Evolutionary conservation across 257 asterid species (phyloP).

Genomic region (Cinchona pubescens): DNA sequence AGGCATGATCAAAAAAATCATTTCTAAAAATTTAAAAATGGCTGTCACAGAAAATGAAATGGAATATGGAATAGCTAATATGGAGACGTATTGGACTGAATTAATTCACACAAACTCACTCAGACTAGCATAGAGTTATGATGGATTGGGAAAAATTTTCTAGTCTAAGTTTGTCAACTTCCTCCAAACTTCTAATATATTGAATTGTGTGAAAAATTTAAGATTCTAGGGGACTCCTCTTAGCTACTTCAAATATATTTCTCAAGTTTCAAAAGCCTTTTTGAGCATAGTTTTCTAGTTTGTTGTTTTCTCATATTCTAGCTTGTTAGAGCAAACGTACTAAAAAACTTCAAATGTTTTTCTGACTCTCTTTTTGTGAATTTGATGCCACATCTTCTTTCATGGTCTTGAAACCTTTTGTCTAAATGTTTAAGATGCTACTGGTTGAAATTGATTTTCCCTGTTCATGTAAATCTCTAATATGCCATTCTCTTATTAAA

Average conservation of each 20-base stretch:
- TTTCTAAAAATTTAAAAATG: too few relatives aligned
- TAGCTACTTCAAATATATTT: background rate
- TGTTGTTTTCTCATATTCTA: too few relatives aligned
- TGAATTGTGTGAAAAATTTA: too few relatives aligned
- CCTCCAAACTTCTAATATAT: background rate
- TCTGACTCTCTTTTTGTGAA: background rate
- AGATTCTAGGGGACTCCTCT: too few relatives aligned
- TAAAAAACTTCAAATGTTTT: background rate
- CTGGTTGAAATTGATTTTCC: background rate
- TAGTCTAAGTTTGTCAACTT: background rate
- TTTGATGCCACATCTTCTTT: background rate
- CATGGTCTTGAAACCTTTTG: background rate
- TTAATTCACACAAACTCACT: too few relatives aligned
- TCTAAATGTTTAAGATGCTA: background rate
- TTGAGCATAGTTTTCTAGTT: too few relatives aligned
- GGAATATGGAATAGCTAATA: background rate
- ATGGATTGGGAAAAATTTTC: background rate
- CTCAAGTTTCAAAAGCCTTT: background rate
- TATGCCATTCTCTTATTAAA: background rate
- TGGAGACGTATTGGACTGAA: background rate
- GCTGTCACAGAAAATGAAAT: too few relatives aligned
- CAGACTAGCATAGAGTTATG: too few relatives aligned
- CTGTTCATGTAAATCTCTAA: too few relatives aligned
- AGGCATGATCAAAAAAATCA: too few relatives aligned
- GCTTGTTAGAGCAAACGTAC: background rate